Evolutionary conservation across 2,329 filamentous ascomycete genomes (phyloP).

Genomic region (Leptosphaerulina australis): DNA sequence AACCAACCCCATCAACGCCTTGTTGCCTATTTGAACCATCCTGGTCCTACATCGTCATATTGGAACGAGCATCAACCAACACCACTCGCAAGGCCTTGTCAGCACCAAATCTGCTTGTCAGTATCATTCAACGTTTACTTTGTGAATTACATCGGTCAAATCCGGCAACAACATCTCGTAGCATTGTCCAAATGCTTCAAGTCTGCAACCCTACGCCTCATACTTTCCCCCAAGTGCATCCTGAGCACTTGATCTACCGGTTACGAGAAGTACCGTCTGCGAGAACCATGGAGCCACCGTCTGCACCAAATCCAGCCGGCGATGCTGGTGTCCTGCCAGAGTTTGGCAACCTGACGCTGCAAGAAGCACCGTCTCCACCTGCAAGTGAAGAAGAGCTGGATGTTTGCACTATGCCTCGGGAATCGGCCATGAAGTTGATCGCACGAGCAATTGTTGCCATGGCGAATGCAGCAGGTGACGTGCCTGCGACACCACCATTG

Average conservation of each 20-base stretch:
- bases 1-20: constrained; percentile 4
- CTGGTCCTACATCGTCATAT: neutral
- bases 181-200: constrained; percentile 41
- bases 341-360: constrained; percentile 39
- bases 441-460: constrained; percentile 64
- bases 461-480: constrained; percentile 74
- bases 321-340: constrained; percentile 50
- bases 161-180: constrained; percentile 27
- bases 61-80: neutral
- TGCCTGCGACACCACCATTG: constrained; percentile 78
- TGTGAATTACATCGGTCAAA: constrained; percentile 26
- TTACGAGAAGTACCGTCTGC: constrained; percentile 23
- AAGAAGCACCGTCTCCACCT: constrained; percentile 49
- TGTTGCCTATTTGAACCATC: neutral
- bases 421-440: constrained; percentile 80
- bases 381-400: constrained; percentile 61
- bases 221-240: constrained; percentile 36
- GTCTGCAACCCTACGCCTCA: constrained; percentile 40
- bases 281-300: constrained; percentile 42
- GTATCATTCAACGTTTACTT: neutral
- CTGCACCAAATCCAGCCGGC: constrained; percentile 49
- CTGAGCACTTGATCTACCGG: constrained; percentile 37
- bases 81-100: constrained; percentile 4
- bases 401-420: constrained; percentile 73
- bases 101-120: neutral